Evolutionary conservation across 192 early-diverging fungal genomes (phyloP), one percentile per base, ranked within the genome.

Genomic region (Mycoemilia scoparia): DNA sequence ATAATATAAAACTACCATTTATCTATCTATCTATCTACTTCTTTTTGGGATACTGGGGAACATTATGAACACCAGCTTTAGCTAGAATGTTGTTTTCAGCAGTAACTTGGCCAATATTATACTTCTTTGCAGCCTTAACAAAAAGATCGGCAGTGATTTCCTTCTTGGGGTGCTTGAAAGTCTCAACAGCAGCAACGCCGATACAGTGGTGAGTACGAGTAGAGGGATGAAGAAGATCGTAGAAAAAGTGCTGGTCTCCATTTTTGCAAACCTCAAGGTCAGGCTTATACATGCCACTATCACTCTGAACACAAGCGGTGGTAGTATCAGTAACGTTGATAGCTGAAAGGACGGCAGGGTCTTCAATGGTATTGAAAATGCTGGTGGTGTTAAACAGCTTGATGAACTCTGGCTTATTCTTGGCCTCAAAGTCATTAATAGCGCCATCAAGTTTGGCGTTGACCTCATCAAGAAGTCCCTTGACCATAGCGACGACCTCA

Each of bases 191-290:
- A 27, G 25, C 48, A 26, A 41, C 14, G 5, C 59, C 59, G 53
- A 51, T 56, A 12, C 50, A 31, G 21, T 62, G 56, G 37, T 62
- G 59, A 44, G 56, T 45, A n/a, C 59, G 59, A 31, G 53, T 44
- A 10, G 59, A 47, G 0, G 59, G 59, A 16, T 62, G 59, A 10
- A 56, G 26, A 21, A 23, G 20, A 25, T 62, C 59, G 20, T 51
- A 51, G 41, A 62, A 62, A 14, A 56, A 41, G 32, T 62, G 32
- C 34, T 51, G 23, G 45, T 56, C 59, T 19, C 53, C 53, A 39
- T 62, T 51, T 9, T 26, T 13, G 41, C 59, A 62, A 0, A 55
- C 27, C 26, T n/a, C 36, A 20, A 26, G 24, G 4, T 43, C 48
- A 3, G 36, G 30, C 2, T 23, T 28, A 25, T 47, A 45, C n/a